Conservation (phyloP, 2,329 filamentous ascomycete genomes). For the Dothideomycetes sp. region DNA sequence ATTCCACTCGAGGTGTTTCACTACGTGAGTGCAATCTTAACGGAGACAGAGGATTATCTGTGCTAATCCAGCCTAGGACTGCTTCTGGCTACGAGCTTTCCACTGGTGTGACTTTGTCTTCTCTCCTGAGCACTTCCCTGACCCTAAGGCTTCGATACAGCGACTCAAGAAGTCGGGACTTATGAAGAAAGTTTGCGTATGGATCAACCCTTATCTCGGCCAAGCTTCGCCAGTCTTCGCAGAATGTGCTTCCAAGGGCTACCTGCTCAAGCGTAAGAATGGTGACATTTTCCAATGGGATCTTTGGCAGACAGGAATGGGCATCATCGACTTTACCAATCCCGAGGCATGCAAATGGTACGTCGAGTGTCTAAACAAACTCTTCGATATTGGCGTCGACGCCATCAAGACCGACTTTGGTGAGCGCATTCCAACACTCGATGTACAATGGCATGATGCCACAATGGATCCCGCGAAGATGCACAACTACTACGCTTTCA, state of each 20-base stretch:
- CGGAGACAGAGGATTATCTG: too few species aligned
- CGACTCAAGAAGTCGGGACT: conserved; percentile 53
- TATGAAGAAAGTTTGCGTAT: conserved; percentile 54
- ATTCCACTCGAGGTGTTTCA: conserved; percentile 64
- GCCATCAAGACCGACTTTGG: conserved; percentile 68
- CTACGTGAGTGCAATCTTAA: conserved; percentile 39
- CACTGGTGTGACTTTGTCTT: conserved; percentile 68
- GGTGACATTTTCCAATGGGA: conserved; percentile 68
- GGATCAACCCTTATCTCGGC: conserved; percentile 66
- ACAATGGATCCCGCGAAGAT: conserved; percentile 52
- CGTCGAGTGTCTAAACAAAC: conserved; percentile 45
- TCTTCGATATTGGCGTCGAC: conserved; percentile 61
- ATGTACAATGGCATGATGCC: conserved; percentile 54
- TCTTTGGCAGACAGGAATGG: conserved; percentile 69
- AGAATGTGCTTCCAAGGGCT: conserved; percentile 54
- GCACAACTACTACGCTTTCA: conserved; percentile 69
- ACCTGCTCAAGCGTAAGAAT: conserved; percentile 56
- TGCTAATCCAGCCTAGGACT: too few species aligned
- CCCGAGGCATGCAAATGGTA: conserved; percentile 58
- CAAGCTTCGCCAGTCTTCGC: conserved; percentile 58
- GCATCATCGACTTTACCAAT: conserved; percentile 63
- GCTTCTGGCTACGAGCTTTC: conserved; percentile 68
- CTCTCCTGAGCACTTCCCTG: conserved; percentile 56
- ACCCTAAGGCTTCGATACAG: conserved; percentile 52
- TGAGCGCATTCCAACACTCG: conserved; percentile 56